Evolutionary conservation across 2,329 filamentous ascomycete species (phyloP), one percentile per base, ranked within the genome.

Genomic region (Fusarium domesticum): DNA sequence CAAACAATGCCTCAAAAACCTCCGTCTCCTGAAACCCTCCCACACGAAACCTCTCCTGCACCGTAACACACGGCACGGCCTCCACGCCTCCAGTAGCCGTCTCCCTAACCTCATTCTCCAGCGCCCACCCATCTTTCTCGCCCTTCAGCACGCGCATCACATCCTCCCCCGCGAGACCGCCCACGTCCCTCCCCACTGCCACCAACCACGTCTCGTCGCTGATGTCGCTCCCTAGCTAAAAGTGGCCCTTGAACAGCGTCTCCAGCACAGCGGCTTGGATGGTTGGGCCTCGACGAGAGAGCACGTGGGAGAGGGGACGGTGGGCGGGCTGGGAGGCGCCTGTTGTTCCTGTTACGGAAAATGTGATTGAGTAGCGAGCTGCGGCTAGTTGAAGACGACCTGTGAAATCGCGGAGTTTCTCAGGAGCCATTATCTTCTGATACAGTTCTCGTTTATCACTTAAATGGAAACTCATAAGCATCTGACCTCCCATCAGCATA

Each of bases 11-110:
- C 57, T 84, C 68, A 63, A 90, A 89, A 1, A 83, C 74, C 35
- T 74, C 73, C 3, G 78, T 72, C 47, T 84, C 79, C 70, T 91
- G 85, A 43, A 83, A 86, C 1, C 88, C 88, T 7, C 83, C 81
- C 15, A 92, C 72, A 51, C 83, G 76, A 64, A 81, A 89, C 58
- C 72, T 71, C 2, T 75, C 80, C 60, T 89, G 84, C 39, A 92
- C 75, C 2, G 81, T 82, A 58, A 88, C 88, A 55, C 85, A 83
- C 14, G 87, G 87, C 54, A 91, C 86, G 0, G 86, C 87, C 44
- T 72, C 73, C 41, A 91, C 67, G 6, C 64, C 65, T 5, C 56
- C 50, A 10, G 55, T 48, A 18, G 56, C 55, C 33, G 66, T 64
- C 6, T 36, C 49, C 34, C 57, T 42, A 1, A 63, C 63, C 44